Base-by-base conservation (phyloP, 306 rosid genomes). In the Argentina anserina region DNA sequence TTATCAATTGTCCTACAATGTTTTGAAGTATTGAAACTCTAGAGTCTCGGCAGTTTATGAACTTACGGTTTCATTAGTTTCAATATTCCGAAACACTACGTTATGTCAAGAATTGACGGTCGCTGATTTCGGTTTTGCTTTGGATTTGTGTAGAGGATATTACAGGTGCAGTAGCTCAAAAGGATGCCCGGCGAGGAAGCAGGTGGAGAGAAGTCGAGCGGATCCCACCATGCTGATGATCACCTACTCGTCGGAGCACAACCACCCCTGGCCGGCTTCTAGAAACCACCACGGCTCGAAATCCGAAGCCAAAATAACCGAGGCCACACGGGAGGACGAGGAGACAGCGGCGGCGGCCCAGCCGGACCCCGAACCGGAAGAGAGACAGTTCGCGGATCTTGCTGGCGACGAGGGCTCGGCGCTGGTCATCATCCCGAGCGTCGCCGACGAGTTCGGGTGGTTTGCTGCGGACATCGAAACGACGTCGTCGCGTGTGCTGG, bases 131-230 rank as follows among this genome's bases (percentile, higher is more conserved):
- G 70, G 10, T 56, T 33, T 21, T 2, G 46, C 49, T 71, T 36
- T 59, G 20, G 17, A 59, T 43, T 43, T 60, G 81, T 15, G 43
- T 85, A 94, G 99, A 84, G 99, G 96, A 14, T 91, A 91, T 79
- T 91, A 91, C 79, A 76, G 97, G 64, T 91, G 97, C 49, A 91
- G 97, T 79, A 94, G 96, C 73, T 89, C 96, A 2, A 94, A 94
- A 67, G 99, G 99, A 0, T 94, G 99, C 46, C 99, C 99, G 0
- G 99, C 99, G 3, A 83, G 98, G 76, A 94, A 94, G 58, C 98
- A 94, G 78, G 98, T 94, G 11, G 98, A 94, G 79, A 89, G 93
- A 69, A 91, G 92, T 78, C 83, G 88, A 1, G 46, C 71, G 82
- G 97, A 94, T 79, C 99, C 99, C 78, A 84, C 95, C 34, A 94